Base-by-base conservation (phyloP, 2,329 filamentous ascomycete genomes). In the Apiospora arundinis region DNA sequence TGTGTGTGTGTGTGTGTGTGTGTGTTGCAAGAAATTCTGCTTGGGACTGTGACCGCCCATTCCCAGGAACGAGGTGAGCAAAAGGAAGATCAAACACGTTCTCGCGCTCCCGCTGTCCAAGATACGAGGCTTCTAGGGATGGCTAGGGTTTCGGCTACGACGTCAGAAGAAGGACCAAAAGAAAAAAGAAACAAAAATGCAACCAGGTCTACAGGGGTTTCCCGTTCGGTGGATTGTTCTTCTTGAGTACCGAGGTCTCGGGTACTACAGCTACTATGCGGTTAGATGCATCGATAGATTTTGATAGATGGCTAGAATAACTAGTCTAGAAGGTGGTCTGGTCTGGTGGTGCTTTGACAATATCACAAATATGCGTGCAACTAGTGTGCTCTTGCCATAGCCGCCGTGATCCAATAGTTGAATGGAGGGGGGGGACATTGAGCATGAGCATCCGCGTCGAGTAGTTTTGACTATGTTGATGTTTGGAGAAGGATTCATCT, bases 71-170 rank as follows among this genome's bases (percentile, higher is more conserved):
- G 56, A 63, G 56, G 56, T 40, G 44, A 45, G 42, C 14, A 4
- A 45, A 12, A 68, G 66, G 66, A 21, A 32, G 44, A 37, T 48
- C 66, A 68, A 68, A 68, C 66, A 32, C 66, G 66, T 68, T 48
- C 44, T 68, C 25, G 44, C 44, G n/a, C 66, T 37, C 44, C 44
- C 44, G 66, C 66, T 14, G 25, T 68, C 66, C 37, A 67, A 32
- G 28, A 37, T 60, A 60, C 28, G 28, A 37, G 28, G 16, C 18
- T 40, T 63, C 21, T n/a, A 40, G 32, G 56, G n/a, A 23, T 32
- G 32, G 2, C 32, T 12, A 23, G 21, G 56, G 21, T 63, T 63
- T n/a, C 28, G 56, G 52, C 9, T 40, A 40, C 18, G 56, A 18
- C 32, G 56, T 40, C 28, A 60, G 28, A 37, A 37, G 52, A 60